phyloP scores from a whole-genome alignment of 2,329 filamentous ascomycete genomes.

The Cladosporium sp. region DNA sequence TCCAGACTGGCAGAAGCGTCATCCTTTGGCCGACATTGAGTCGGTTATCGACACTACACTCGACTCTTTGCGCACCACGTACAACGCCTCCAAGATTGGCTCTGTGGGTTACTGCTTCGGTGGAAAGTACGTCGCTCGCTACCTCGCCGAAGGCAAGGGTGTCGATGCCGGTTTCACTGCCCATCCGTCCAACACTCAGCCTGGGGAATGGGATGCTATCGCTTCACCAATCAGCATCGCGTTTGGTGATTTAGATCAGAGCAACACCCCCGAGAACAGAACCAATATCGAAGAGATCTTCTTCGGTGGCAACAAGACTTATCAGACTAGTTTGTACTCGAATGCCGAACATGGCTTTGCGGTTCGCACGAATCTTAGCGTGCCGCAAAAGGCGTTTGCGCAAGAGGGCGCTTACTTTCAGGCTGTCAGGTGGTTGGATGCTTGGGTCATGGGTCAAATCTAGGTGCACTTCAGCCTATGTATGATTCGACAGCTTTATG shows the following conservation, averaged over 20 bases:
- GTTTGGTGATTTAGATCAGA: constrained; percentile 17
- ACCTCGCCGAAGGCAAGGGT: constrained; percentile 48
- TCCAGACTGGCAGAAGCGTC: constrained; percentile 42
- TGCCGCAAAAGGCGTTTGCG: constrained; percentile 29
- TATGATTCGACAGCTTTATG: not conserved
- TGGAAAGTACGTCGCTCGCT: constrained; percentile 68
- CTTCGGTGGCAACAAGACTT: constrained; percentile 27
- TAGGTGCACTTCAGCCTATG: not conserved
- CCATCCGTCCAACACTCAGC: constrained; percentile 65
- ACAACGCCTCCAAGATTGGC: constrained; percentile 54
- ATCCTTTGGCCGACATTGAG: constrained; percentile 41
- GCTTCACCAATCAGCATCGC: constrained; percentile 66
- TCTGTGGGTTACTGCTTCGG: constrained; percentile 73
- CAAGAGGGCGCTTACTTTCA: constrained; percentile 33
- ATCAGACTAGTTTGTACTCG: constrained; percentile 30
- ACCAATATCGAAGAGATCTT: constrained; percentile 27
- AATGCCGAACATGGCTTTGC: constrained; percentile 34
- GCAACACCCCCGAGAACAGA: constrained; percentile 20
- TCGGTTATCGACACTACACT: constrained; percentile 41
- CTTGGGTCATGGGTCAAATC: constrained; percentile 26
- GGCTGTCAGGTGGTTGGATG: constrained; percentile 33
- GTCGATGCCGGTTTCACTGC: constrained; percentile 64
- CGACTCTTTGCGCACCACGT: constrained; percentile 50
- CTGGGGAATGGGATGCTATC: constrained; percentile 63
- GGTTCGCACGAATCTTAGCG: constrained; percentile 28